A percentile compares a stretch with the other conserved stretches of the same genome.
phyloP scores from a whole-genome alignment of 1,284 basidiomycete species.

The Lentinula novae-zelandiae region DNA sequence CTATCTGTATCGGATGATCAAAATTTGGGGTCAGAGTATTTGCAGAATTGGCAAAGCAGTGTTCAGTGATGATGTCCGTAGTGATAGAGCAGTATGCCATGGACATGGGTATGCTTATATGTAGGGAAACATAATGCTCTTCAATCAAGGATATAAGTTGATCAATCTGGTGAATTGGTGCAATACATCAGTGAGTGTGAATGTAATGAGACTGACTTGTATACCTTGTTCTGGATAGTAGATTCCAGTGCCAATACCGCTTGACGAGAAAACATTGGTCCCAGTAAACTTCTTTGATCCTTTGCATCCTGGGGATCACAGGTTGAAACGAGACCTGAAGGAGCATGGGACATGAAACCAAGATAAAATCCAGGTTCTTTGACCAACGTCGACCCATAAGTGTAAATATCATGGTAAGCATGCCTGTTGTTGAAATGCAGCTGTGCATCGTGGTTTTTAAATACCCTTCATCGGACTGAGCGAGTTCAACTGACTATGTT shows the following conservation, averaged over 20 bases:
- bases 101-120: not conserved
- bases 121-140: not conserved
- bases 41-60: conserved; percentile 7
- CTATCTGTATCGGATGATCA: not conserved
- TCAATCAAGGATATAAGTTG: not conserved
- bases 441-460: not conserved
- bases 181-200: not conserved
- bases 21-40: not conserved
- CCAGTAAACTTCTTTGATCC: not conserved
- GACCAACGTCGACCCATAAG: not conserved
- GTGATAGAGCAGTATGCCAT: conserved; percentile 2
- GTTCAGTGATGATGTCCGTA: conserved; percentile 5
- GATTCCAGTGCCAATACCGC: not conserved
- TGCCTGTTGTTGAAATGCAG: conserved; percentile 7
- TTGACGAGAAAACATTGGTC: conserved; percentile 7
- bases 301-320: not conserved
- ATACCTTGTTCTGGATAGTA: conserved; percentile 3
- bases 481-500: conserved; percentile 1
- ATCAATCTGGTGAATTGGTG: not conserved
- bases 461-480: not conserved
- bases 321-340: not conserved
- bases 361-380: conserved; percentile 3
- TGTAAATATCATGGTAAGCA: conserved; percentile 10
- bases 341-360: not conserved
- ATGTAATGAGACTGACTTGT: not conserved